Evolutionary conservation across 345 rosid genomes (phyloP), one percentile per base, ranked within the genome.

Genomic region (Eucalyptus curtisii): DNA sequence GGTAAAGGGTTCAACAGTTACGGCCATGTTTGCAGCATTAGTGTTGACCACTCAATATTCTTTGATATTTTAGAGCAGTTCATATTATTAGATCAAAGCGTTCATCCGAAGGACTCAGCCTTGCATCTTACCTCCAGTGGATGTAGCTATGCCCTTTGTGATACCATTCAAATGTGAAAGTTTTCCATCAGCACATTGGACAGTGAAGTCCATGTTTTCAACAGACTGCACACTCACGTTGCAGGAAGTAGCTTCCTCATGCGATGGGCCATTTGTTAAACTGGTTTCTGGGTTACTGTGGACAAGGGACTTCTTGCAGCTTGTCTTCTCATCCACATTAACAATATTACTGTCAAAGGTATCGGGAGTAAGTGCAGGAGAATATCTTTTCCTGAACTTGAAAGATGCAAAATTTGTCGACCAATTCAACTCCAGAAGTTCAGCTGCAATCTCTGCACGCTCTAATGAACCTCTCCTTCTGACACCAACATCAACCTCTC

Each of bases 371-470:
- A 91, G 86, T 82, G 82, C 81, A 42, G 89, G 59, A 88, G 57
- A 86, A 59, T 86, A 57, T 85, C 89, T 93, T 92, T 93, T 93
- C 20, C 61, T 45, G 61, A 66, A 30, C 89, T 87, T 93, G 53
- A 87, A 87, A n/a, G 94, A 90, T 87, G 92, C 90, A 16, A 96
- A 92, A 92, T 91, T 94, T 22, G 99, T 98, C 33, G 99, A 95
- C 99, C 99, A 98, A 64, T 94, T 93, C 88, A 95, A 92, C 82
- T 98, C 99, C 93, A 98, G 94, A 3, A 97, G 94, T 87, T 98
- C 91, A 88, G 98, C 97, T 49, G 97, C 98, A 71, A 95, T 90
- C 92, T 97, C 97, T 68, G 99, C 99, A 10, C 95, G 79, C 86
- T 97, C 98, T 93, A 95, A 89, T 16, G 98, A 93, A 86, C 87